These are phyloP conservation scores for Calocybe indica DNA, from an alignment of 768 basidiomycete genomes.

Conservation along the genomic window DNA sequence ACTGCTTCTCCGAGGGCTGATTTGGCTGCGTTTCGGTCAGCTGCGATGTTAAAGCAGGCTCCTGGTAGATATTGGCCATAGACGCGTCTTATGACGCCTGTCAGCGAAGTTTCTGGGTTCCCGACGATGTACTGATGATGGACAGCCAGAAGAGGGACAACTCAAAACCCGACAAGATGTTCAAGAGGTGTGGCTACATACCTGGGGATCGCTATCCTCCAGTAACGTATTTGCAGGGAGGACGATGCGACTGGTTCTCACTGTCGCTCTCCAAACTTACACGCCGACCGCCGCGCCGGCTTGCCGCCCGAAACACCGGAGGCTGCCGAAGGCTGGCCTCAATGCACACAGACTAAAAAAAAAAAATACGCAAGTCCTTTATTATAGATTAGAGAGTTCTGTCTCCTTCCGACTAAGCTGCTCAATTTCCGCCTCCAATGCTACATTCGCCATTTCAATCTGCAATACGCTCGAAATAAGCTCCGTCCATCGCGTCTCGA, in stretches of 20 bases:
- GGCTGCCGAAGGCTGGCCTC: not conserved
- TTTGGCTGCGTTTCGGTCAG: constrained; percentile 13
- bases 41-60: constrained; percentile 38
- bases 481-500: constrained; percentile 92
- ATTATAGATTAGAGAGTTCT: constrained; percentile 46
- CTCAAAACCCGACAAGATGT: not conserved
- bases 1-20: not conserved
- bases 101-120: constrained; percentile 25
- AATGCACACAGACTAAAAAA: not conserved
- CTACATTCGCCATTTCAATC: constrained; percentile 92
- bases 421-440: constrained; percentile 77
- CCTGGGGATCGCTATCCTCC: constrained; percentile 33
- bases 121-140: constrained; percentile 16
- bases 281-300: not conserved
- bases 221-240: constrained; percentile 17
- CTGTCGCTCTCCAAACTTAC: constrained; percentile 6
- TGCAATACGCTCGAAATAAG: constrained; percentile 87
- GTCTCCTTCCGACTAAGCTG: constrained; percentile 52
- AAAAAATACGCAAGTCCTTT: not conserved
- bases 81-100: constrained; percentile 71
- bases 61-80: constrained; percentile 67
- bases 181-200: constrained; percentile 8
- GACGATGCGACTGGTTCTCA: constrained; percentile 12
- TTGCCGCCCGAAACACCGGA: constrained; percentile 5
- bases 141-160: constrained; percentile 3